A percentile compares a stretch with the other conserved stretches of the same genome.
These are phyloP conservation scores for Striga asiatica DNA, from an alignment of 257 asterid species.

Conservation along the genomic window DNA sequence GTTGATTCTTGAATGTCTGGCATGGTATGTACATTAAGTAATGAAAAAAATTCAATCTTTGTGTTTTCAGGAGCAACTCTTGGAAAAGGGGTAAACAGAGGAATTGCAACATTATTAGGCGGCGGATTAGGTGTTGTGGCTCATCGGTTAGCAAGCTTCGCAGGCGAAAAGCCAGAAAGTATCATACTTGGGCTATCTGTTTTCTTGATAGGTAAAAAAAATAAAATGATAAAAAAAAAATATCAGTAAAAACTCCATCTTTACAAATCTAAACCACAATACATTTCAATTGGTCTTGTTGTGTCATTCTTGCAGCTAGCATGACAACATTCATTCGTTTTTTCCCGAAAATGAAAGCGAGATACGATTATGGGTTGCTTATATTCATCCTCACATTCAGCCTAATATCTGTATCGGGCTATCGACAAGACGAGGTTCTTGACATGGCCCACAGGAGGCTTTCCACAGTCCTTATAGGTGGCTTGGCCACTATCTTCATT, in stretches of 20 bases:
- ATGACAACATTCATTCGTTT: constrained; percentile 41
- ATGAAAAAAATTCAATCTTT: neutral
- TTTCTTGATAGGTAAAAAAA: constrained; percentile 34
- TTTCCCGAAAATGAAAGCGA: constrained; percentile 46
- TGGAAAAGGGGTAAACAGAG: constrained; percentile 52
- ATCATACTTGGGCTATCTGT: constrained; percentile 26
- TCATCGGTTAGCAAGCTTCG: constrained; percentile 31
- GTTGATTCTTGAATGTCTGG: neutral
- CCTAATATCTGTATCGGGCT: constrained; percentile 54
- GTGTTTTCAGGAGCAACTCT: constrained; percentile 48
- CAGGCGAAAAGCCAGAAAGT: constrained; percentile 30
- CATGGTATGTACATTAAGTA: neutral
- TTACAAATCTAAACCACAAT: neutral
- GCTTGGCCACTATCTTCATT: constrained; percentile 23
- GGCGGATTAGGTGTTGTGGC: constrained; percentile 38
- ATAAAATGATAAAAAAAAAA: too few species aligned
- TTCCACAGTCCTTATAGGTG: constrained; percentile 56
- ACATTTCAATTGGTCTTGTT: neutral
- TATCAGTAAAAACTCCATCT: neutral
- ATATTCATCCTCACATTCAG: constrained; percentile 54
- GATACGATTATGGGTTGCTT: constrained; percentile 63
- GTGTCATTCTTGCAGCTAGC: constrained; percentile 30
- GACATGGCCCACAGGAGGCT: constrained; percentile 42
- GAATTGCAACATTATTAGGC: constrained; percentile 35
- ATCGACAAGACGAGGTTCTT: constrained; percentile 42